Evolutionary conservation across 371 early-diverging fungal species (phyloP).

Genomic region (Chytridium lagenaria): DNA sequence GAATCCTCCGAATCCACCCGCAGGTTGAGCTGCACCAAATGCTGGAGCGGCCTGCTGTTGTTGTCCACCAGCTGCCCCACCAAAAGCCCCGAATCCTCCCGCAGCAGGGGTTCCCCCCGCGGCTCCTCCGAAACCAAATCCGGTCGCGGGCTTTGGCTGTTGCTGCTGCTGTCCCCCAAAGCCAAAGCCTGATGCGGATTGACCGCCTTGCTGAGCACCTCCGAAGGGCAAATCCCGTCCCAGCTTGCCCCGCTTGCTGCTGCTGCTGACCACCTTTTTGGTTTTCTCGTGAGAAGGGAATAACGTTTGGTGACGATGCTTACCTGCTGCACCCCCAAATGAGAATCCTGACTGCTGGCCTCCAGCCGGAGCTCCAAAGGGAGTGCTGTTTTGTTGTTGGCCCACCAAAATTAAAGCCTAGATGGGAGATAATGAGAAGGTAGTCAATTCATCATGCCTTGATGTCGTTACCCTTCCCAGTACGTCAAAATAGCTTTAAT

Average conservation of each 20-base stretch:
- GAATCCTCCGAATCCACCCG: conserved; percentile 1
- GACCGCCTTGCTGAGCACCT: neutral
- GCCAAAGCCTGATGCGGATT: neutral
- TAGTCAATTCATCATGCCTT: no score
- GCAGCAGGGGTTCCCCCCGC: neutral
- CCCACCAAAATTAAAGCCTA: conserved; percentile 10
- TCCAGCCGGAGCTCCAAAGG: conserved; percentile 5
- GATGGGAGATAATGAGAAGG: neutral
- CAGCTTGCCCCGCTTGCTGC: neutral
- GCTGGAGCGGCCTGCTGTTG: neutral
- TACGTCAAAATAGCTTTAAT: no score
- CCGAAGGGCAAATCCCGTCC: conserved; percentile 3
- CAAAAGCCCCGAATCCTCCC: neutral
- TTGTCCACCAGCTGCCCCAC: neutral
- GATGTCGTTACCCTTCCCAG: no score
- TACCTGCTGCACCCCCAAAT: conserved; percentile 1
- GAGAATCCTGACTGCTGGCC: conserved; percentile 9
- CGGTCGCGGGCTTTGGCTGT: conserved; percentile 12
- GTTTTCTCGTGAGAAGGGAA: no score
- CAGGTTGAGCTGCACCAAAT: neutral
- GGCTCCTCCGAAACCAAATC: neutral
- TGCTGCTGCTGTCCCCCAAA: conserved; percentile 11
- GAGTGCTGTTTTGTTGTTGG: neutral
- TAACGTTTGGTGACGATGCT: no score
- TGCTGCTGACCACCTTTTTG: no score